These are phyloP conservation scores for Thelonectria discophora DNA, from an alignment of 2,329 filamentous ascomycete species.

Conservation along the genomic window DNA sequence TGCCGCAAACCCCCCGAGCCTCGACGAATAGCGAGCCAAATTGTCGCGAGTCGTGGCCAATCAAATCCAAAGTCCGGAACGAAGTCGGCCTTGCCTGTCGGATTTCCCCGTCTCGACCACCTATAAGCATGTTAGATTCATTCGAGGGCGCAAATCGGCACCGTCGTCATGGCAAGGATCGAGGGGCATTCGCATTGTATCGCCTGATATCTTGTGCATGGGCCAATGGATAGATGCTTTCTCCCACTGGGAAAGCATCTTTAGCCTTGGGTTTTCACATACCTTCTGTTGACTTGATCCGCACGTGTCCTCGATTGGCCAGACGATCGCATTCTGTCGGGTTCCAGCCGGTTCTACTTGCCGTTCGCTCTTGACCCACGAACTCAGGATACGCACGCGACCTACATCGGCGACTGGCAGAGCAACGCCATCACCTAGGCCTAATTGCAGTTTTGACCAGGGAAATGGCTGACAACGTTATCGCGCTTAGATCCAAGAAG, in stretches of 20 bases:
- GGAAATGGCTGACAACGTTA: conserved; percentile 29
- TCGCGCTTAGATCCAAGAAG: conserved; percentile 66
- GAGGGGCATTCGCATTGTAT: conserved; percentile 13
- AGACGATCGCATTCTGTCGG: not conserved
- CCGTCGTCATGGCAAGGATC: conserved; percentile 16
- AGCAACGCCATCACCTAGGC: not conserved
- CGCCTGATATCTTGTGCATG: conserved; percentile 24
- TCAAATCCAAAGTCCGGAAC: not conserved
- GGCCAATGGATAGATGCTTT: conserved; percentile 16
- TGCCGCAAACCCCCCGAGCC: not conserved
- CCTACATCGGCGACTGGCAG: not conserved
- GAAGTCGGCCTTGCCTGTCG: not conserved
- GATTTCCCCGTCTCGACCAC: not conserved
- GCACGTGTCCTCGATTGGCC: not conserved
- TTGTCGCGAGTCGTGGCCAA: not conserved
- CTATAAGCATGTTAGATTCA: not conserved
- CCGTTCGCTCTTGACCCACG: not conserved
- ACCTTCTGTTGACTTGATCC: not conserved
- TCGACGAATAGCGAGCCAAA: conserved; percentile 1
- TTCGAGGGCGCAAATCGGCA: not conserved
- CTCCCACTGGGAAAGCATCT: conserved; percentile 10
- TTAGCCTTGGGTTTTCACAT: not conserved
- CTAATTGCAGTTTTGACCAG: not conserved
- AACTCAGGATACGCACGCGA: not conserved
- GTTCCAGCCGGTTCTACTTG: not conserved